phyloP scores from a whole-genome alignment of 2,329 filamentous ascomycete species.

The Teratosphaeriaceae sp. region DNA sequence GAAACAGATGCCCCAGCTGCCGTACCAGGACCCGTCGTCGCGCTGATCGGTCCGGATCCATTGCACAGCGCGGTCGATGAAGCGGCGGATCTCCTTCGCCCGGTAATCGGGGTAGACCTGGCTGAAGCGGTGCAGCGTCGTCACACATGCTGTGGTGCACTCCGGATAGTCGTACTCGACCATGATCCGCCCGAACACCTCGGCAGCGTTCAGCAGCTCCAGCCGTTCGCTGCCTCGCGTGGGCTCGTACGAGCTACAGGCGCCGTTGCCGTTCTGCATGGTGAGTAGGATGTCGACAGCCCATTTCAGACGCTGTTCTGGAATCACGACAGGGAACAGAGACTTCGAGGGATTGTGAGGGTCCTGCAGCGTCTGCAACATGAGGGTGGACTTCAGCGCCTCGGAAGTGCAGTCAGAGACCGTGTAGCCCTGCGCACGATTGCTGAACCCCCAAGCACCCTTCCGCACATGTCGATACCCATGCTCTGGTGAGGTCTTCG shows the following conservation, averaged over 20 bases:
- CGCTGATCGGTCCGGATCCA: conserved; percentile 80
- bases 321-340: conserved; percentile 62
- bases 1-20: conserved; percentile 96
- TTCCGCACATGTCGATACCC: conserved; percentile 81
- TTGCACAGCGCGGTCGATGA: conserved; percentile 65
- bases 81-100: conserved; percentile 62
- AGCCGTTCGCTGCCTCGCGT: conserved; percentile 70
- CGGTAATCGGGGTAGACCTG: conserved; percentile 78
- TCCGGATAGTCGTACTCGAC: conserved; percentile 98
- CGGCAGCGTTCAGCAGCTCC: conserved; percentile 87
- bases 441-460: conserved; percentile 95
- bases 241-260: conserved; percentile 84
- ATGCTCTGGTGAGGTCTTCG: conserved; percentile 20
- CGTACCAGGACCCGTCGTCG: conserved; percentile 90
- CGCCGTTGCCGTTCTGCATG: conserved; percentile 82
- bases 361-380: conserved; percentile 70
- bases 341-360: conserved; percentile 14
- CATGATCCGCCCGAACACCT: conserved; percentile 97
- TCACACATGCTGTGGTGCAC: conserved; percentile 92
- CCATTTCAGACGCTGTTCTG: conserved; percentile 73
- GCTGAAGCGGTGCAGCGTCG: conserved; percentile 74
- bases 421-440: conserved; percentile 83
- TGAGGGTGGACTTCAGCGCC: conserved; percentile 76
- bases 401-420: conserved; percentile 95
- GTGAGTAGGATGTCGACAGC: conserved; percentile 85